A percentile compares a stretch with the other conserved stretches of the same genome.
These are phyloP conservation scores for Amphirosellinia nigrospora DNA, from an alignment of 495 filamentous ascomycete genomes.

Conservation along the genomic window DNA sequence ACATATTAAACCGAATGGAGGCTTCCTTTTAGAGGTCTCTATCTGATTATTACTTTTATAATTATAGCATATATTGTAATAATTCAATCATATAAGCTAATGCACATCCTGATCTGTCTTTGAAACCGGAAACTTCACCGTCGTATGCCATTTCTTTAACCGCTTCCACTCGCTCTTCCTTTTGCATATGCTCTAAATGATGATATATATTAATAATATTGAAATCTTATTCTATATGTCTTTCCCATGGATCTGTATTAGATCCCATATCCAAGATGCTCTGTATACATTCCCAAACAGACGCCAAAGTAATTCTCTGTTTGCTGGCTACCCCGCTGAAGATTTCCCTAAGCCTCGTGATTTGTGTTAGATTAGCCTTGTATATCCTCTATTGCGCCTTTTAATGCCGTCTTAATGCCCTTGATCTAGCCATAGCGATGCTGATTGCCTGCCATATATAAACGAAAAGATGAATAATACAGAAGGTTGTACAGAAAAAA, in stretches of 20 bases:
- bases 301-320: not conserved
- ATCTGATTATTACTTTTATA: not conserved
- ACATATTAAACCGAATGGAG: not conserved
- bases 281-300: not conserved
- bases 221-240: not conserved
- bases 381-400: not conserved
- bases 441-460: not conserved
- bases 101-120: not conserved
- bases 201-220: not conserved
- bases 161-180: not conserved
- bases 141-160: not conserved
- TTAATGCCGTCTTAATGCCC: not conserved
- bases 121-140: not conserved
- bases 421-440: not conserved
- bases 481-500: not conserved
- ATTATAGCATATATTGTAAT: not conserved
- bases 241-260: not conserved
- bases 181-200: not conserved
- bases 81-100: not conserved
- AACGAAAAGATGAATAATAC: slow-evolving; percentile 7
- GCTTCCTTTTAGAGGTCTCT: not conserved
- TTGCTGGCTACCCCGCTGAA: too few species aligned
- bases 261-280: not conserved
- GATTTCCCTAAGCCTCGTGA: not conserved
- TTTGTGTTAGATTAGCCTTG: not conserved